phyloP scores from a whole-genome alignment of 2,329 filamentous ascomycete genomes.

The Colletotrichum tropicale region DNA sequence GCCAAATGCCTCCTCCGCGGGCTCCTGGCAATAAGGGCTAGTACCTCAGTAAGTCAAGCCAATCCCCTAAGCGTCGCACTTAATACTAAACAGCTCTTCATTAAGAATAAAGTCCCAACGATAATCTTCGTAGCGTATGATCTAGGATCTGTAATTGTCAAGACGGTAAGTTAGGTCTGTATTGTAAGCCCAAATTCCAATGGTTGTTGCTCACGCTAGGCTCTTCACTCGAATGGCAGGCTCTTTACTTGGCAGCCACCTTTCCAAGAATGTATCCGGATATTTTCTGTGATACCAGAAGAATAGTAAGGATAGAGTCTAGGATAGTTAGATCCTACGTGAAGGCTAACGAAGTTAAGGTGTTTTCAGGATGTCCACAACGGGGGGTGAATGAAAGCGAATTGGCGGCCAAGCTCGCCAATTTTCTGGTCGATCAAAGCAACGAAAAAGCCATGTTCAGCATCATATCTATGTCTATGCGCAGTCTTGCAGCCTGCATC shows the following conservation, averaged over 20 bases:
- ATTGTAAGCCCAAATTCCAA: fast-evolving
- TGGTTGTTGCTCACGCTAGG: background rate
- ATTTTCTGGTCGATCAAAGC: background rate
- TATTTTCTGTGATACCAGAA: background rate
- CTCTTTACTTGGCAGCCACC: background rate
- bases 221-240: fast-evolving
- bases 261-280: background rate
- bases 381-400: background rate
- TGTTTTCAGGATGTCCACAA: background rate
- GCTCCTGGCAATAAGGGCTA: background rate
- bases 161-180: background rate
- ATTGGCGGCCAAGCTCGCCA: background rate
- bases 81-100: background rate
- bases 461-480: background rate
- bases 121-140: background rate
- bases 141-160: background rate
- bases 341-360: background rate
- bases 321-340: fast-evolving
- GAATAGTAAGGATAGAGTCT: background rate
- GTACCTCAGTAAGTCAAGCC: background rate
- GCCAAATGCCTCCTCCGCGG: background rate
- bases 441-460: background rate
- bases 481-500: background rate
- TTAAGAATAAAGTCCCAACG: fast-evolving
- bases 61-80: fast-evolving